phyloP scores from a whole-genome alignment of 192 early-diverging fungal species.

The Entomortierella beljakovae region DNA sequence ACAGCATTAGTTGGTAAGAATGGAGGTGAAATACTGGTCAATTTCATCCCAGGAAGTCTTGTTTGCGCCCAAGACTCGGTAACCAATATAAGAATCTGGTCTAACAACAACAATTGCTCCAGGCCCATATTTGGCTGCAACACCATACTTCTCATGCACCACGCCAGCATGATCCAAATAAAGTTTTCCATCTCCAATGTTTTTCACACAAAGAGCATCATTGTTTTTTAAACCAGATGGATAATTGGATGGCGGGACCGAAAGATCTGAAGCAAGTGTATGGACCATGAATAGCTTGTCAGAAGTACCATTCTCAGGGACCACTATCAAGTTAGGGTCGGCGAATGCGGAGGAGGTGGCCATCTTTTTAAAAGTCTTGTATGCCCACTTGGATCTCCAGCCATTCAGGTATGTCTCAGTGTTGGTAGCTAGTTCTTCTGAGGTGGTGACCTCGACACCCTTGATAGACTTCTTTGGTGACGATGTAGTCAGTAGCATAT shows the following conservation, averaged over 20 bases:
- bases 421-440: slow-evolving; percentile 8
- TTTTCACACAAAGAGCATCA: slow-evolving; percentile 4
- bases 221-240: background rate
- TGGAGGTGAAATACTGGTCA: slow-evolving; percentile 19
- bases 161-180: slow-evolving; percentile 23
- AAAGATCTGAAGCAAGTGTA: slow-evolving; percentile 9
- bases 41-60: slow-evolving; percentile 28
- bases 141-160: slow-evolving; percentile 35
- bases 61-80: slow-evolving; percentile 24
- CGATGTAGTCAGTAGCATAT: slow-evolving; percentile 4
- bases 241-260: background rate
- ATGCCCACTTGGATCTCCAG: slow-evolving; percentile 39
- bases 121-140: slow-evolving; percentile 17
- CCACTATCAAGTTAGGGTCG: background rate
- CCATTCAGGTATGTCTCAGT: slow-evolving; percentile 7
- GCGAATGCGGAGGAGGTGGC: background rate
- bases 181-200: slow-evolving; percentile 26
- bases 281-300: slow-evolving; percentile 30
- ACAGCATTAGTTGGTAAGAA: slow-evolving; percentile 17
- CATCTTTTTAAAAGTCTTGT: background rate
- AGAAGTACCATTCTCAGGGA: slow-evolving; percentile 1
- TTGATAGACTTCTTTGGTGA: slow-evolving; percentile 3
- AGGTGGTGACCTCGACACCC: slow-evolving; percentile 12
- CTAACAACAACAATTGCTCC: slow-evolving; percentile 29
- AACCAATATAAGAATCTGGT: slow-evolving; percentile 39